A percentile compares a stretch with the other conserved stretches of the same genome.
These are phyloP conservation scores for Colletotrichum sansevieriae DNA, from an alignment of 2,329 filamentous ascomycete species.

Conservation along the genomic window DNA sequence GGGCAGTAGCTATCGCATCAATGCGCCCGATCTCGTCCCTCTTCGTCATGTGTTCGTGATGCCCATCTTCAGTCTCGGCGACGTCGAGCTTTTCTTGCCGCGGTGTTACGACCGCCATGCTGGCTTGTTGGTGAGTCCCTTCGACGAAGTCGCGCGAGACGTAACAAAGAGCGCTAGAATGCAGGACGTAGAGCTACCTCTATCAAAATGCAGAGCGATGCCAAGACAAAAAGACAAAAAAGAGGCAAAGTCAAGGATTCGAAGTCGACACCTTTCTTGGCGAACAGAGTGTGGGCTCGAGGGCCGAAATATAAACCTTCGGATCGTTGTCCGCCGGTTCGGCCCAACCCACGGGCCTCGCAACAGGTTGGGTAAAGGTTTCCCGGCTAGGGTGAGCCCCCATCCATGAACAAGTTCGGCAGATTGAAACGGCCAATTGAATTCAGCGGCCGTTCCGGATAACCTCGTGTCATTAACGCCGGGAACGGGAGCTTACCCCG, in stretches of 20 bases:
- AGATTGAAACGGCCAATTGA: constrained; percentile 27
- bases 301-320: constrained; percentile 24
- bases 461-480: background rate
- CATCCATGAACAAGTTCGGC: constrained; percentile 3
- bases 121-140: background rate
- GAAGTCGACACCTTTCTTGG: background rate
- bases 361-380: constrained; percentile 16
- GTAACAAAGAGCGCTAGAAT: background rate
- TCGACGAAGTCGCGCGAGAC: background rate
- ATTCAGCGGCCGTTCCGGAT: background rate
- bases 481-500: constrained; percentile 27
- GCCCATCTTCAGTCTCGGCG: constrained; percentile 28
- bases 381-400: constrained; percentile 15
- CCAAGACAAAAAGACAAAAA: background rate
- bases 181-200: too few species aligned
- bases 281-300: constrained; percentile 3
- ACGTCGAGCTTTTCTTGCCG: constrained; percentile 31
- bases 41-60: constrained; percentile 4
- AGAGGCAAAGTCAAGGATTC: background rate
- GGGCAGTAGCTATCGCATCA: constrained; percentile 18
- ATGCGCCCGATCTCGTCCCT: constrained; percentile 24
- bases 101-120: background rate
- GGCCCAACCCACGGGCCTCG: constrained; percentile 2
- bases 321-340: constrained; percentile 17
- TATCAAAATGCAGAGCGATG: background rate